Percentiles rank a stretch among this genome's conserved stretches.
phyloP scores from a whole-genome alignment of 2,329 filamentous ascomycete genomes.

The Monosporascus sp. region DNA sequence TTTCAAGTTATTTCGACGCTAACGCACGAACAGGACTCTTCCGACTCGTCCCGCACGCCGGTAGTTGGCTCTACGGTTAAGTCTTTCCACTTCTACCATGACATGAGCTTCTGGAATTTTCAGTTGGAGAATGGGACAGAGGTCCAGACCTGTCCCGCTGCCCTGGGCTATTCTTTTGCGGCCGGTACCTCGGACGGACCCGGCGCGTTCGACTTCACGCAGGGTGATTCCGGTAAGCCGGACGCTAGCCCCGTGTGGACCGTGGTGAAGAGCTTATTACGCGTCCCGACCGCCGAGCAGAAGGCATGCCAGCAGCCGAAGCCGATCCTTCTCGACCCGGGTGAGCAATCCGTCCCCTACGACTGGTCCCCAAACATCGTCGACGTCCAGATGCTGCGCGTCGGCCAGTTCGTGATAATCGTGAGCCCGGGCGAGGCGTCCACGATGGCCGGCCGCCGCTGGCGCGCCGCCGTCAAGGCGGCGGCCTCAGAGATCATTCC shows the following conservation, averaged over 20 bases:
- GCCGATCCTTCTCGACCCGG: constrained; percentile 80
- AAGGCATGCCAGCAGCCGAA: constrained; percentile 73
- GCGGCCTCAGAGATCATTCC: constrained; percentile 36
- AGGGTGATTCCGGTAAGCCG: constrained; percentile 67
- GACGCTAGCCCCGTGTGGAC: constrained; percentile 73
- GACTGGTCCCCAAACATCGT: constrained; percentile 85
- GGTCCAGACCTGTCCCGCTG: constrained; percentile 75
- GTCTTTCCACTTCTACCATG: constrained; percentile 74
- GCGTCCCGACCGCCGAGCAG: constrained; percentile 64
- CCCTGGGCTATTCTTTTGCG: constrained; percentile 83
- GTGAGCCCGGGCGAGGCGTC: constrained; percentile 84
- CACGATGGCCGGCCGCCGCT: constrained; percentile 85
- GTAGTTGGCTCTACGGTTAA: constrained; percentile 63
- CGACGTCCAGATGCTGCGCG: constrained; percentile 76
- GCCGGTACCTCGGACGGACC: constrained; percentile 87
- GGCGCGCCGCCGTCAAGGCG: constrained; percentile 65
- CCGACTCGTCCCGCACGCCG: constrained; percentile 40
- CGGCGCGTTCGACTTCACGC: constrained; percentile 84
- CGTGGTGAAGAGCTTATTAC: constrained; percentile 64
- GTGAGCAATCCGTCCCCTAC: constrained; percentile 69
- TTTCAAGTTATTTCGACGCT: not conserved
- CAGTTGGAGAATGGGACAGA: constrained; percentile 63
- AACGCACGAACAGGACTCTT: constrained; percentile 39
- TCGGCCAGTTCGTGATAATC: constrained; percentile 79
- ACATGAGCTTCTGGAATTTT: constrained; percentile 72